Base-by-base conservation (phyloP, 1,139 yeast genomes). In the Saccharomyces uvarum region DNA sequence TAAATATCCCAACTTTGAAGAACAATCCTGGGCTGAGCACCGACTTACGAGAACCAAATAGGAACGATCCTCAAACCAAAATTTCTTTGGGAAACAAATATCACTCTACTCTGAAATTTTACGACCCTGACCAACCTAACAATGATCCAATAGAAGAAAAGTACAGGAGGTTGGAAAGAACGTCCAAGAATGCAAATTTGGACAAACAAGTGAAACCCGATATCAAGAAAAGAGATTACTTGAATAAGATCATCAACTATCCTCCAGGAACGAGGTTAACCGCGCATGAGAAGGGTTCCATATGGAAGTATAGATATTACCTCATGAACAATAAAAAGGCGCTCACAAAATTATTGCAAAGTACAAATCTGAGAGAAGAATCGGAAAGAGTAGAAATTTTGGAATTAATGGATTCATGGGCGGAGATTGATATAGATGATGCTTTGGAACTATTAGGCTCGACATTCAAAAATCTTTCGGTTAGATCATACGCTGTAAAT, bases 261-360 rank as follows among this genome's bases (percentile, higher is more conserved):
- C 93, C 97, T 1, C 90, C 97, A 2, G 93, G 89, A 48, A 85
- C 88, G 51, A 89, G 84, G 62, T 75, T 93, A 50, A 79, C 84
- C 5, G 91, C 87, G 53, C 83, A 86, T 65, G 98, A 93, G 61
- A 90, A 88, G 73, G 90, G 90, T 61, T 72, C 90, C 63, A 78
- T 95, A 16, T 93, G 98, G 98, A 88, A 88, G 70, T 93, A 87
- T 70, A 75, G 99, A 53, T 93, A 88, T 72, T 91, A 85, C 69
- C 78, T 91, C 54, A 80, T 93, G 49, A 83, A 86, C 58, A 87
- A 86, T 64, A 82, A 80, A 61, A 83, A 82, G 54, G 90, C 90
- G 24, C 74, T 89, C 55, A 88, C 96, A 26, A 93, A 93, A 69
- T 84, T 93, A 59, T 77, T 93, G 57, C 89, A 90, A 66, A 84